Conservation (phyloP, 179 eudicot species). For the Spergularia azorica region DNA sequence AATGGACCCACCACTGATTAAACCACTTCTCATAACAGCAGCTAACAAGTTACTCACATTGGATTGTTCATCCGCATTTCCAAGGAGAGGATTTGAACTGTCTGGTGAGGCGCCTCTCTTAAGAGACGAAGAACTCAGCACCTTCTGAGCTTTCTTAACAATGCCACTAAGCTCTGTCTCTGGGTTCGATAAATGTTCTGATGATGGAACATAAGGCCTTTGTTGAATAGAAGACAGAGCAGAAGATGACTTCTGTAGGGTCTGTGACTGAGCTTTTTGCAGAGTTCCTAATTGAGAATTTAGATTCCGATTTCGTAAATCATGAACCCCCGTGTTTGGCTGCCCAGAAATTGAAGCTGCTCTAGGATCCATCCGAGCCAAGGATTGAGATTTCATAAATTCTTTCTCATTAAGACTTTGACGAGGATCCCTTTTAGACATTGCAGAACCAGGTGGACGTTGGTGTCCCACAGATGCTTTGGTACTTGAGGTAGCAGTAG, state of each 20-base stretch:
- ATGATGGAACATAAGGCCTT: slow-evolving; percentile 34
- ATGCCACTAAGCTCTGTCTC: slow-evolving; percentile 43
- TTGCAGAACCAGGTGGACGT: slow-evolving; percentile 40
- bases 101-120: slow-evolving; percentile 33
- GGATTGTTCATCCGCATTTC: slow-evolving; percentile 39
- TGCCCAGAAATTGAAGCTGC: slow-evolving; percentile 39
- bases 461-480: slow-evolving; percentile 42
- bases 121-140: slow-evolving; percentile 34
- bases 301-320: slow-evolving; percentile 31
- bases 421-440: slow-evolving; percentile 42
- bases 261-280: slow-evolving; percentile 40
- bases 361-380: slow-evolving; percentile 45
- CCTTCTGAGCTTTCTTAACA: slow-evolving; percentile 31
- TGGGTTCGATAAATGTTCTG: slow-evolving; percentile 28
- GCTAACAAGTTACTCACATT: slow-evolving; percentile 57
- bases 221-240: slow-evolving; percentile 26
- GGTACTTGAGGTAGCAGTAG: slow-evolving; percentile 35
- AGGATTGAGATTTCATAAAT: slow-evolving; percentile 34
- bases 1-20: slow-evolving; percentile 38
- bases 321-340: slow-evolving; percentile 29
- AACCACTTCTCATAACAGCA: slow-evolving; percentile 58
- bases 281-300: slow-evolving; percentile 34
- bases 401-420: slow-evolving; percentile 51
- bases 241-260: slow-evolving; percentile 35
- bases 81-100: slow-evolving; percentile 33